A percentile compares a stretch with the other conserved stretches of the same genome.
Conservation (phyloP, 2,329 filamentous ascomycete genomes). For the Clonostachys rosea region DNA sequence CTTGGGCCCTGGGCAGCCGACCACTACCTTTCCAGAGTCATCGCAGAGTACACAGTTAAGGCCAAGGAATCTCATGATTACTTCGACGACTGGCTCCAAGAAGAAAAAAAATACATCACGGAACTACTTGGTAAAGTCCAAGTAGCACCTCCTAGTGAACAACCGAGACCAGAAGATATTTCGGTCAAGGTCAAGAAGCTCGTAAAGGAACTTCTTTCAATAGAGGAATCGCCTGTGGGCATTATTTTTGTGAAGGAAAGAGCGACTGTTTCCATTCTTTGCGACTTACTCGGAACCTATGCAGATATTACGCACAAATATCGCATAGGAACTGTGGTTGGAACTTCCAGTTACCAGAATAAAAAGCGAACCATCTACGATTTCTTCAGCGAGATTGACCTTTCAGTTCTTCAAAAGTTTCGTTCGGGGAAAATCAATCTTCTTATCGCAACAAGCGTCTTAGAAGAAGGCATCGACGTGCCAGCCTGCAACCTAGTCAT, state of each 20-base stretch:
- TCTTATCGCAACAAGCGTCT: conserved; percentile 57
- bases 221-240: conserved; percentile 37
- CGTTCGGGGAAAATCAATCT: conserved; percentile 49
- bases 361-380: conserved; percentile 35
- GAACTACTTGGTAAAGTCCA: conserved; percentile 34
- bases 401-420: conserved; percentile 38
- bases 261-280: conserved; percentile 54
- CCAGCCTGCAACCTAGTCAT: conserved; percentile 59
- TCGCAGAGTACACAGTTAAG: conserved; percentile 24
- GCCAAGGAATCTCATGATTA: conserved; percentile 10
- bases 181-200: conserved; percentile 56
- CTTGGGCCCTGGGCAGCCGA: conserved; percentile 68
- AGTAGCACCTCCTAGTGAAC: conserved; percentile 5
- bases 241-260: conserved; percentile 67
- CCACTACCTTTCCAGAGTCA: conserved; percentile 52
- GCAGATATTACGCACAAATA: conserved; percentile 41
- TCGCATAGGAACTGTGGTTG: conserved; percentile 49
- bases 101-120: conserved; percentile 53
- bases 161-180: conserved; percentile 19
- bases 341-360: conserved; percentile 33
- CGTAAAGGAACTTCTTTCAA: conserved; percentile 41
- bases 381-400: conserved; percentile 18
- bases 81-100: conserved; percentile 34
- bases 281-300: conserved; percentile 49
- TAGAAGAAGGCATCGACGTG: conserved; percentile 66